Base-by-base conservation (phyloP, 1,284 basidiomycete species). In the Abortiporus biennis region DNA sequence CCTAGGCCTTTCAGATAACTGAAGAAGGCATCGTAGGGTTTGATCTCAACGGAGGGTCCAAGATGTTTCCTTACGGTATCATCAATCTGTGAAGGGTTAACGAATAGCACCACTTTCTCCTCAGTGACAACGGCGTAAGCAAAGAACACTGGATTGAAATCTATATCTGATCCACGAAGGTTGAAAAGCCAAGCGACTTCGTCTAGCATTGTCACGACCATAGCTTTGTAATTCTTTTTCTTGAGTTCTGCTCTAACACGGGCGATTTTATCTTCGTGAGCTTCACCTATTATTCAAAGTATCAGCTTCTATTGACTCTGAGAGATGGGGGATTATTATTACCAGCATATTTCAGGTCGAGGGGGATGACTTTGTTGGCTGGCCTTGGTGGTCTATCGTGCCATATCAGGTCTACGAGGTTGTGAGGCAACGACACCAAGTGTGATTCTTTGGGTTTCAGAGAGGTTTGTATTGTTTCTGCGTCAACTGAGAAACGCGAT, bases 101-200 rank as follows among this genome's bases (percentile, higher is more conserved):
- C 68, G 61, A 95, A 98, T 1, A 98, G 67, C 3, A 77, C 68
- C 0, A 80, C 78, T 3, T 74, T 71, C 36, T 85, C 72, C 11
- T 66, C 63, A 1, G 86, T 86, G 22, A 98, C 69, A 27, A 95
- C 72, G 2, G 91, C 88, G 59, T 94, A 97, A 0, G 89, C 81
- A 57, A 97, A 96, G 70, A 99, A 98, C 17, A 99, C 94, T 82
- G 92, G 92, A 58, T 96, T 98, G 67, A 78, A 98, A 29, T 85
- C 84, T 48, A 98, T 95, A 60, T 98, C 94, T 1, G 81, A 79
- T 1, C 94, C 93, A 47, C 95, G 82, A 33, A 99, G 69, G 64
- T 98, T 98, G 67, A 97, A 92, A 22, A 96, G 61, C 95, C 95
- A 93, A 0, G 90, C 91, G 35, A 92, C 78, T 57, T 95, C 92